Evolutionary conservation across 2,329 filamentous ascomycete genomes (phyloP).

Genomic region (Penicillium sp.): DNA sequence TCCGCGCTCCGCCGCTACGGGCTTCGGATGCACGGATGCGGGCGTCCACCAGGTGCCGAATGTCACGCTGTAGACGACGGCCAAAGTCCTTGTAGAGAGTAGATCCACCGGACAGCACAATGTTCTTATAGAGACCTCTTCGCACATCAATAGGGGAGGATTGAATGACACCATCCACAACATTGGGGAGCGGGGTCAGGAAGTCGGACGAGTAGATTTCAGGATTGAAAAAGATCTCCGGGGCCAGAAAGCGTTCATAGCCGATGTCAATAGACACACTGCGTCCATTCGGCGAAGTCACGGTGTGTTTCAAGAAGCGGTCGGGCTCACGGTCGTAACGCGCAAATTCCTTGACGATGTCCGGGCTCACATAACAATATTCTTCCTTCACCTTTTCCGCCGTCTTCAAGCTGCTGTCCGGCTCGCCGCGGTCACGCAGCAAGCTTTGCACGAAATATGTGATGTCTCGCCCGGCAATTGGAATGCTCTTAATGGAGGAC

Average conservation of each 20-base stretch:
- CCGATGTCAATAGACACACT: constrained; percentile 85
- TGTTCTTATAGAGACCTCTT: constrained; percentile 98
- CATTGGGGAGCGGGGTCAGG: constrained; percentile 84
- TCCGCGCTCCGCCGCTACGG: constrained; percentile 83
- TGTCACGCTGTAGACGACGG: constrained; percentile 89
- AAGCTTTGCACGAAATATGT: constrained; percentile 98
- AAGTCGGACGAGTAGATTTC: constrained; percentile 99
- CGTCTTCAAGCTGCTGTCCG: constrained; percentile 93
- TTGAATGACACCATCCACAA: constrained; percentile 95
- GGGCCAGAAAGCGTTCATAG: constrained; percentile 95
- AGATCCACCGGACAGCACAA: constrained; percentile 92
- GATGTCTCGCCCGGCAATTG: constrained; percentile 94
- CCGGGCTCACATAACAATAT: constrained; percentile 95
- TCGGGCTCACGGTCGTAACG: constrained; percentile 90
- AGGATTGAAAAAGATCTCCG: constrained; percentile 99
- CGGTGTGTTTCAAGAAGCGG: constrained; percentile 83
- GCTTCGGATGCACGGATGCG: constrained; percentile 89
- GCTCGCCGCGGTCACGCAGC: constrained; percentile 89
- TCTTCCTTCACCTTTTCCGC: constrained; percentile 98
- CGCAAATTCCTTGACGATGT: constrained; percentile 97
- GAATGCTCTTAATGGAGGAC: constrained; percentile 98
- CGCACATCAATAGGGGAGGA: constrained; percentile 96
- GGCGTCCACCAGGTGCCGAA: constrained; percentile 89
- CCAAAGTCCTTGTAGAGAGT: constrained; percentile 99
- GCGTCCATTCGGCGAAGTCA: constrained; percentile 77